phyloP scores from a whole-genome alignment of 495 filamentous ascomycete genomes.

The Penicillium daleae region DNA sequence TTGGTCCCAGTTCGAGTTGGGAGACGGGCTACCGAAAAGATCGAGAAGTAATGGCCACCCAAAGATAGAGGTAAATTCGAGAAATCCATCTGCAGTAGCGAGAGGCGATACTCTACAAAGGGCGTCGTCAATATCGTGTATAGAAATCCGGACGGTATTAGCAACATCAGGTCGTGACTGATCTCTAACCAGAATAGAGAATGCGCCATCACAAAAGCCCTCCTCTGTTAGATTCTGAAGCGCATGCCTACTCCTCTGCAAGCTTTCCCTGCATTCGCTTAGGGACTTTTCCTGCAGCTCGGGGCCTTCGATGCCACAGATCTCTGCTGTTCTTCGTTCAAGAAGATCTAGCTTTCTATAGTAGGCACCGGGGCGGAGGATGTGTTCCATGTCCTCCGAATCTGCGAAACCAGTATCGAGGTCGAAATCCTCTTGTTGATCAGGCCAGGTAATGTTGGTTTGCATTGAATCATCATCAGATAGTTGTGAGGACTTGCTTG shows the following conservation, averaged over 20 bases:
- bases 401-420: neutral
- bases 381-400: neutral
- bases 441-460: neutral
- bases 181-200: neutral
- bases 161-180: neutral
- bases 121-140: neutral
- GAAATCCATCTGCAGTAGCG: no score
- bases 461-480: slow-evolving; percentile 4
- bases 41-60: no score
- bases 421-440: neutral
- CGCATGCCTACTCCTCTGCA: neutral
- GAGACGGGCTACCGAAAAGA: no score
- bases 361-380: neutral
- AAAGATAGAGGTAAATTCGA: no score
- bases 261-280: neutral
- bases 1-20: neutral
- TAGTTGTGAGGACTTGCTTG: neutral
- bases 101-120: no score
- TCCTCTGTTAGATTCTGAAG: neutral
- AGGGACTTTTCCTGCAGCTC: neutral
- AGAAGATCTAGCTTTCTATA: slow-evolving; percentile 2
- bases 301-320: neutral
- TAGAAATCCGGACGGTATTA: neutral
- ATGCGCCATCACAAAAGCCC: neutral
- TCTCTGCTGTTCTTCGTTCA: neutral